Evolutionary conservation across 306 rosid species (phyloP), one percentile per base, ranked within the genome.

Genomic region (Styphnolobium japonicum): DNA sequence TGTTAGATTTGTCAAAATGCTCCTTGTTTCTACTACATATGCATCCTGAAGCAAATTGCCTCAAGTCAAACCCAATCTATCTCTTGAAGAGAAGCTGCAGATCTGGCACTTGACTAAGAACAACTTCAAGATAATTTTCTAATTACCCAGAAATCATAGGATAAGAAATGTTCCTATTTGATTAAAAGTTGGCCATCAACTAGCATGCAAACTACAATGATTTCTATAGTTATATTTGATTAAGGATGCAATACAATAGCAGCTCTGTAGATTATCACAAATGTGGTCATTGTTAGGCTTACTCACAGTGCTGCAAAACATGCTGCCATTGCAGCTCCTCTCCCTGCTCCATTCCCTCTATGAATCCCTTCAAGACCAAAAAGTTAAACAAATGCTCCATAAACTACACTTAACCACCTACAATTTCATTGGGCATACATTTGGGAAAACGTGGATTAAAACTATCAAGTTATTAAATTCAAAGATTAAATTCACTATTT

Each of bases 201-300:
- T 6, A 15, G 18, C 39, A 34, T 4, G 39, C 43, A 48, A 15
- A 15, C 19, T 48, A 15, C 21, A 48, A 4, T 15, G 19, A n/a
- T 48, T 48, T 15, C 2, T 15, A 15, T 7, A 0, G 19, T 48
- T 15, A 48, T n/a, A 48, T 21, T 48, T 46, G 53, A 46, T 15
- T 48, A 48, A 48, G 53, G 53, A 2, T 14, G 53, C 18, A 48
- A 48, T 48, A n/a, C 2, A 34, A 4, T 34, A 34, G 39, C 7
- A 48, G 52, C 52, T 45, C 16, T 11, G 6, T 15, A 14, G 18
- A 45, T 68, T 93, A n/a, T 90, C 98, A 10, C 97, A 91, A 78
- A 67, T 93, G 90, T 93, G 98, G 98, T 93, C 98, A 14, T 70
- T 93, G 46, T 69, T 93, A 4, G 97, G 98, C 16, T 85, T 93